phyloP scores from a whole-genome alignment of 2,329 filamentous ascomycete species.

The Alternaria tenuissima region DNA sequence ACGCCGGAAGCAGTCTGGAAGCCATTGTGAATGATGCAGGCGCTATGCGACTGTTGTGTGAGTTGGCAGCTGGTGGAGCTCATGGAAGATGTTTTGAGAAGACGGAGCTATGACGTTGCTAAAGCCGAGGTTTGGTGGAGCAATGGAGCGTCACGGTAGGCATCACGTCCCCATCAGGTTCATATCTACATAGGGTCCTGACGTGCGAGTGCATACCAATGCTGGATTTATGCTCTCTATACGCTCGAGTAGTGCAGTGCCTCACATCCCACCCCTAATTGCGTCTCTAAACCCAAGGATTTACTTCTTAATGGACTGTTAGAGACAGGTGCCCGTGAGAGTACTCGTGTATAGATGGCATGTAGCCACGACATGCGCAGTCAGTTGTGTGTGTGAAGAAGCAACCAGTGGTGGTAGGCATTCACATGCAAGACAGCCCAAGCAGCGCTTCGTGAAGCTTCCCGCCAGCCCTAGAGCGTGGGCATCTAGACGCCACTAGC shows the following conservation, averaged over 20 bases:
- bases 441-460: slow-evolving; percentile 31
- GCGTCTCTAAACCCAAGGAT: not conserved
- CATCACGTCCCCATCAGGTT: not conserved
- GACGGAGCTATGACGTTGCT: slow-evolving; percentile 41
- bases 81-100: slow-evolving; percentile 10
- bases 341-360: not conserved
- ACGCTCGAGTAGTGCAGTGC: not conserved
- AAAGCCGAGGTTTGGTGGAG: slow-evolving; percentile 35
- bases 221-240: not conserved
- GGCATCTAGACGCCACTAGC: slow-evolving; percentile 18
- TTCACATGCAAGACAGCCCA: slow-evolving; percentile 18
- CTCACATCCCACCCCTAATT: not conserved
- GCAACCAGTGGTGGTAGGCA: not conserved
- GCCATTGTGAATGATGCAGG: slow-evolving; percentile 33
- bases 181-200: not conserved
- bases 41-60: slow-evolving; percentile 6
- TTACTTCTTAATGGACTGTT: not conserved
- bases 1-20: slow-evolving; percentile 30
- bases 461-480: slow-evolving; percentile 19
- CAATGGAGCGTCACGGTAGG: not conserved
- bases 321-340: not conserved
- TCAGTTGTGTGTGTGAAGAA: not conserved
- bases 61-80: slow-evolving; percentile 15
- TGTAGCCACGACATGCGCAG: slow-evolving; percentile 1
- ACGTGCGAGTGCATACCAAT: not conserved